Evolutionary conservation across 129 eudicot species (phyloP), one percentile per base, ranked within the genome.

Genomic region (Arctium lappa): DNA sequence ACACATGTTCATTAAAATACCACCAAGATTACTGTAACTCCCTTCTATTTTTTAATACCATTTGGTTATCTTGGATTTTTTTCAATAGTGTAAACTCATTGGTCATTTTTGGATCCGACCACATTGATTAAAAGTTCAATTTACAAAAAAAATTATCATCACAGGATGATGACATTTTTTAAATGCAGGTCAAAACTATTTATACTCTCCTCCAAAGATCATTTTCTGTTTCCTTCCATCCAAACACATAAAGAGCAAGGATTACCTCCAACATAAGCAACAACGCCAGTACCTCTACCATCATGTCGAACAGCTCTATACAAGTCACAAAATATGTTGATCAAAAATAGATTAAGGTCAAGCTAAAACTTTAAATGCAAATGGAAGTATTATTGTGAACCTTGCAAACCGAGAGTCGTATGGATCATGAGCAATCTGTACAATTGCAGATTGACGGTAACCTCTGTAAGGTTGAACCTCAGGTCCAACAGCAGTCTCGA

Each of bases 231-330:
- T 76, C 38, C 29, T 10, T 48, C 50, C 39, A n/a, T 48, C 63
- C 22, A 72, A 8, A 12, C 36, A 48, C 33, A 73, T 75, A 60
- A 27, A 69, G 30, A 86, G 39, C 16, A 4, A 5, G 27, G 7
- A 40, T 78, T 85, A 88, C 88, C 88, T 85, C 86, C 91, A 77
- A 74, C 85, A 65, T 82, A 88, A 70, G 79, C 66, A 82, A 40
- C 31, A 78, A n/a, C 76, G 27, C 83, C 81, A 15, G 83, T 33
- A 42, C 88, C 78, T 56, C 83, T 84, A 74, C 70, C 80, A 75
- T 88, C 91, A 79, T 82, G 80, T 63, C 85, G 76, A 79, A 36
- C 85, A 74, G 31, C 71, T 78, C 90, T 87, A 63, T 11, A 72
- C 44, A 73, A 73, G 11, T 36, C 39, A 22, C 62, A 82, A 69